A percentile compares a stretch with the other conserved stretches of the same genome.
Evolutionary conservation across 306 rosid species (phyloP).

Genomic region (Casuarina cunninghamiana): DNA sequence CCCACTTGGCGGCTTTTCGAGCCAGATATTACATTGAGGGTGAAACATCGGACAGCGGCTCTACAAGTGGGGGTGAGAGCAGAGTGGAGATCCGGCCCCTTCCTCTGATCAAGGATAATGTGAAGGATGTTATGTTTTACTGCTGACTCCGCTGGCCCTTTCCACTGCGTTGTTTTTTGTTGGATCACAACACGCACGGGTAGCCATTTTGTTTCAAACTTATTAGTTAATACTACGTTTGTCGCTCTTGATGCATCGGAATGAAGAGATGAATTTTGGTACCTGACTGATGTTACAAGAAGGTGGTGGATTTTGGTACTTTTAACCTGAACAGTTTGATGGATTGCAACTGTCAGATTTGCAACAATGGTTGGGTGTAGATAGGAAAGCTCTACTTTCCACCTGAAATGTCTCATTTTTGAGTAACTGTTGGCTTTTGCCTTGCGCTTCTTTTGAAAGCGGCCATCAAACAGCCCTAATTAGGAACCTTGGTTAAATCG

Average conservation of each 20-base stretch:
- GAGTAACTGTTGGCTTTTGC: too few relatives aligned
- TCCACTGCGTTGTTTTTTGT: background rate
- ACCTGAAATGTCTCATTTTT: too few relatives aligned
- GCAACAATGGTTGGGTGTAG: too few relatives aligned
- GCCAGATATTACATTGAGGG: conserved; percentile 36
- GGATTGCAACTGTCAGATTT: too few relatives aligned
- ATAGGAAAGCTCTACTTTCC: too few relatives aligned
- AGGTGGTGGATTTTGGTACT: too few relatives aligned
- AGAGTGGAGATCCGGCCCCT: conserved; percentile 17
- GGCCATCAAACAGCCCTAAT: too few relatives aligned
- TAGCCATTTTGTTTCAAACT: background rate
- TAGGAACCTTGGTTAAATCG: too few relatives aligned
- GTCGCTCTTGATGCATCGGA: background rate
- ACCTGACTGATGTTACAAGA: too few relatives aligned
- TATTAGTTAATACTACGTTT: background rate
- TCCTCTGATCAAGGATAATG: conserved; percentile 33
- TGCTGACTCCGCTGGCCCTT: conserved; percentile 8
- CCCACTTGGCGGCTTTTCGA: conserved; percentile 38
- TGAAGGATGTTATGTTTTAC: conserved; percentile 44
- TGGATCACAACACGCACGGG: background rate
- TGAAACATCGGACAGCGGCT: conserved; percentile 27
- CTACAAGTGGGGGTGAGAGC: conserved; percentile 9
- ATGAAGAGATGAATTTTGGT: background rate
- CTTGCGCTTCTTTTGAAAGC: too few relatives aligned
- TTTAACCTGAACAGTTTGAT: too few relatives aligned